Percentiles rank a stretch among this genome's conserved stretches.
These are phyloP conservation scores for Goniomonas avonlea DNA, from an alignment of 78 protist genomes.

Conservation along the genomic window DNA sequence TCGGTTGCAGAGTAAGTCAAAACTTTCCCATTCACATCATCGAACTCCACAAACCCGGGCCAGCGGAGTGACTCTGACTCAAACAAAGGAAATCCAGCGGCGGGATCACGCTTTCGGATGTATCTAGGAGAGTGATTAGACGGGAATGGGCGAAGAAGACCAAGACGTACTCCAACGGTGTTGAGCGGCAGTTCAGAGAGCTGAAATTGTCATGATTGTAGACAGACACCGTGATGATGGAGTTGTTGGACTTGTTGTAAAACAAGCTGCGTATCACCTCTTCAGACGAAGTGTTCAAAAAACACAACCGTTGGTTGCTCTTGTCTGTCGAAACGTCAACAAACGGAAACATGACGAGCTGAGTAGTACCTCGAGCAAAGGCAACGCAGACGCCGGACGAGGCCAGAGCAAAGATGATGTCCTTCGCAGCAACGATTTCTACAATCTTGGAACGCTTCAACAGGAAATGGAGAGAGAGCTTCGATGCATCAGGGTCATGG, in stretches of 20 bases:
- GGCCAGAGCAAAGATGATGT: constrained; percentile 7
- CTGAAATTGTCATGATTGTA: constrained; percentile 15
- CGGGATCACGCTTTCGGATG: background rate
- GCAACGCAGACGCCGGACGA: constrained; percentile 4
- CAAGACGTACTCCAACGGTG: background rate
- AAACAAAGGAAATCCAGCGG: constrained; percentile 5
- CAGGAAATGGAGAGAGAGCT: background rate
- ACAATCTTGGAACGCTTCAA: background rate
- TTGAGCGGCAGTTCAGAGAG: constrained; percentile 5
- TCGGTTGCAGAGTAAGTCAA: constrained; percentile 19
- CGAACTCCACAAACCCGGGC: constrained; percentile 37
- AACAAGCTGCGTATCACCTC: constrained; percentile 15
- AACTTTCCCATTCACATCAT: constrained; percentile 9
- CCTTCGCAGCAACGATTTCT: constrained; percentile 15
- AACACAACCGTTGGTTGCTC: background rate
- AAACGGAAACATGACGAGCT: background rate
- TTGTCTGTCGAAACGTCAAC: background rate
- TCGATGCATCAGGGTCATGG: constrained; percentile 2
- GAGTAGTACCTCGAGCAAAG: background rate
- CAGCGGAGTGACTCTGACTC: constrained; percentile 9
- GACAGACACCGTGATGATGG: constrained; percentile 22
- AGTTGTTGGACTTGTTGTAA: constrained; percentile 11
- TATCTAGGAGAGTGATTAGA: background rate
- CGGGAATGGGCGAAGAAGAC: background rate
- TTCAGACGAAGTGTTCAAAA: background rate